Evolutionary conservation across 805 yeast genomes (phyloP), one percentile per base, ranked within the genome.

Genomic region (fission yeast (Schizosaccharomyces pombe)): DNA sequence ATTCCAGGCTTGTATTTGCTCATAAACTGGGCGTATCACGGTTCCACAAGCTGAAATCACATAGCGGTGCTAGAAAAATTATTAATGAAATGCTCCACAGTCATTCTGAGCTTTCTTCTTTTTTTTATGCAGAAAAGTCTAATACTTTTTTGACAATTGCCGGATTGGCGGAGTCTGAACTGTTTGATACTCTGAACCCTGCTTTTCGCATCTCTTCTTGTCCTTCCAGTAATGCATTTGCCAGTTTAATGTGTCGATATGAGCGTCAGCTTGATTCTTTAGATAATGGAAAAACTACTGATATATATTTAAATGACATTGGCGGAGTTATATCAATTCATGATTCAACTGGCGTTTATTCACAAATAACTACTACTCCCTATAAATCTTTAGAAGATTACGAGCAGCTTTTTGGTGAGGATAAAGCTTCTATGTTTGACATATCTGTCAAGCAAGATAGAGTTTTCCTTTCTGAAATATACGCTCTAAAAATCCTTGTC

Each of bases 1-100:
- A 78, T 73, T 72, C 77, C 60, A 77, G 77, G 68, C 73, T 78
- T 63, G 80, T 76, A 62, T 76, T 78, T 69, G 78, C 78, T 62
- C 60, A 58, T 56, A 57, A 56, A 43, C 58, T 58, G 47, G 60
- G 58, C 22, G 60, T 58, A 34, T 58, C 60, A 28, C 57, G 58
- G 24, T 58, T 58, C 57, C 60, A 58, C 55, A 58, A 58, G 55
- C 58, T 58, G 26, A 9, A 19, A n/a, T n/a, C 30, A 26, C 14
- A 43, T 22, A n/a, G 30, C 5, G 26, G 26, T 19, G 49, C 49
- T n/a, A 24, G 26, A 16, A 6, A 43, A 5, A 8, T 43, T 6
- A 19, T 43, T 26, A 19, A 43, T 6, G 28, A 19, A 6, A 5
- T 43, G 14, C 14, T 43, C 5, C 12, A 22, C 3, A 28, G 26